Base-by-base conservation (phyloP, 2,329 filamentous ascomycete species). In the Colletotrichum somersetense region DNA sequence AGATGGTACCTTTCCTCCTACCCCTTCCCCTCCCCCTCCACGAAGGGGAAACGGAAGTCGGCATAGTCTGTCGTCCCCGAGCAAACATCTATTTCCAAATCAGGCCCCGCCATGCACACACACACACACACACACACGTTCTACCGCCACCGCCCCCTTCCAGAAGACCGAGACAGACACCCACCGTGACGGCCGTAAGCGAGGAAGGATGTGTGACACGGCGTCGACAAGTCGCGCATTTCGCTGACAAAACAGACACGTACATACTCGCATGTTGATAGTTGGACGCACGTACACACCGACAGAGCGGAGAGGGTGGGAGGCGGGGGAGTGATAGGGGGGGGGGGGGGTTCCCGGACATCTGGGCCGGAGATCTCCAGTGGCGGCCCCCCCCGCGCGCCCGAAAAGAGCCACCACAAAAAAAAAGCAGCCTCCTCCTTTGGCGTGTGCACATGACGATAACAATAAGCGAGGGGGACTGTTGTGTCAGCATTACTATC, bases 291-390 rank as follows among this genome's bases (percentile, higher is more conserved):
- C 44, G 44, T 20, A 46, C 46, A 35, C 38, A 42, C 56, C 38
- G 38, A 42, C n/a, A 58, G 6, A 8, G 30, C 30, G 30, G 12
- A n/a, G 18, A n/a, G 7, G 7, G 44, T 6, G 20, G 18, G 44
- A 8, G 42, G 6, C 12, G 53, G 33, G 33, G 40, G 26, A 26
- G 26, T 26, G 26, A 26, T 12, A 11, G 40, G 14, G 14, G 14
- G 40, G 42, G 16, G 16, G 20, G 33, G 20, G 5, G 5, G 16
- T 42, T 58, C n/a, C 56, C 56, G 56, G 56, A 58, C 56, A 58
- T 58, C 56, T 58, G 56, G n/a, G 56, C 56, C 56, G 56, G 56
- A 58, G 56, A 26, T 58, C 56, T 58, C 56, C 56, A 58, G 56
- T 20, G 33, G n/a, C 56, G 35, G 12, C 20, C 2, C 11, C 30